Evolutionary conservation across 2,329 filamentous ascomycete species (phyloP).

Genomic region (Aspergillus terreus): DNA sequence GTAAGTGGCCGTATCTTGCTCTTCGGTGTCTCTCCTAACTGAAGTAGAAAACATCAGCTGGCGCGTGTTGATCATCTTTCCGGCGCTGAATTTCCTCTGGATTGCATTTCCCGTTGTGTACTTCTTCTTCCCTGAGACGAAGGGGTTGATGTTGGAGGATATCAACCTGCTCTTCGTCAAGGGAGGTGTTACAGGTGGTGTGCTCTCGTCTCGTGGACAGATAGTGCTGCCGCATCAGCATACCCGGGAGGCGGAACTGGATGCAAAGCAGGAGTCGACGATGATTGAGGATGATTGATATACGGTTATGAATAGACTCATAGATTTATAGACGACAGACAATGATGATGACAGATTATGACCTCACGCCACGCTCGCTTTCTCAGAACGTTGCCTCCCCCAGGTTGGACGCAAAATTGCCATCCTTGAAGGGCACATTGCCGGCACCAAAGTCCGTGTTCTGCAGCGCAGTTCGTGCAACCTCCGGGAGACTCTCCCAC

Average conservation of each 20-base stretch:
- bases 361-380: not conserved
- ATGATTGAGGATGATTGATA: not conserved
- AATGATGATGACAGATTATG: not conserved
- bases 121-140: not conserved
- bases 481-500: conserved; percentile 47
- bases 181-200: not conserved
- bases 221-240: not conserved
- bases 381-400: conserved; percentile 31
- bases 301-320: not conserved
- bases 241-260: not conserved
- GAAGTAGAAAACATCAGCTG: not conserved
- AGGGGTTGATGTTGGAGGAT: not conserved
- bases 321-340: too few species aligned
- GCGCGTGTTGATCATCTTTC: not conserved
- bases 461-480: conserved; percentile 42
- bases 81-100: not conserved
- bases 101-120: not conserved
- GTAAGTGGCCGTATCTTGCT: not conserved
- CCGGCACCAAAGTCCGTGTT: conserved; percentile 46
- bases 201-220: not conserved
- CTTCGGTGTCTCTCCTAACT: not conserved
- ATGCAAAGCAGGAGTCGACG: not conserved
- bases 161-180: not conserved
- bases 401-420: conserved; percentile 46
- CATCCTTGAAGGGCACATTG: conserved; percentile 48